A percentile compares a stretch with the other conserved stretches of the same genome.
These are phyloP conservation scores for Alliaria petiolata DNA, from an alignment of 345 rosid genomes.

Conservation along the genomic window DNA sequence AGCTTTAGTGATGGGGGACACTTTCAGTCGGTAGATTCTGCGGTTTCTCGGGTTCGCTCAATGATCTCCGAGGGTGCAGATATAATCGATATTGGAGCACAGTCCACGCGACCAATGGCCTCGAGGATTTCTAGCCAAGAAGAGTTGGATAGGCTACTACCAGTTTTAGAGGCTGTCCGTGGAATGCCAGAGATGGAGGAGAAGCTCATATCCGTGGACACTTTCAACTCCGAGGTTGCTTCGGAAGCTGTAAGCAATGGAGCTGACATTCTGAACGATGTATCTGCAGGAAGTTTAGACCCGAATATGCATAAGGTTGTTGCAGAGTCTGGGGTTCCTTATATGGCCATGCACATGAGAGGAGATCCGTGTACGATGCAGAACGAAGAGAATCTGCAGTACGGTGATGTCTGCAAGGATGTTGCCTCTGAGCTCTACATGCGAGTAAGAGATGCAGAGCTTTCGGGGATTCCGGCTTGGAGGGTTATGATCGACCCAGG, in stretches of 20 bases:
- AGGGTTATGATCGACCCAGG: conserved; percentile 86
- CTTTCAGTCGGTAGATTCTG: conserved; percentile 60
- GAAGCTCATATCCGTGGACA: conserved; percentile 76
- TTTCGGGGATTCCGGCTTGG: conserved; percentile 85
- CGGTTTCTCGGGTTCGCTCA: conserved; percentile 58
- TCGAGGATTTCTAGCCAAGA: conserved; percentile 57
- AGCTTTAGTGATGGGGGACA: conserved; percentile 95
- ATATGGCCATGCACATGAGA: conserved; percentile 93
- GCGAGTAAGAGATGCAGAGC: conserved; percentile 61
- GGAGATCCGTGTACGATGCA: conserved; percentile 92
- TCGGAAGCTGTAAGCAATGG: conserved; percentile 71
- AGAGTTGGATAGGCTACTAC: conserved; percentile 69
- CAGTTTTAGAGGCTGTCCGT: conserved; percentile 62
- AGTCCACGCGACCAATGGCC: conserved; percentile 91
- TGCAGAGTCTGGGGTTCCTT: conserved; percentile 61
- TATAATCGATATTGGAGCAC: conserved; percentile 84
- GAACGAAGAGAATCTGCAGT: conserved; percentile 59
- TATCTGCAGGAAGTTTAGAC: conserved; percentile 77
- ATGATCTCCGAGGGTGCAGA: conserved; percentile 84
- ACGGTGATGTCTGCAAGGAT: conserved; percentile 59
- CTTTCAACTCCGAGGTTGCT: conserved; percentile 86
- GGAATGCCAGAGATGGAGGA: conserved; percentile 84
- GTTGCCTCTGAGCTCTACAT: conserved; percentile 67
- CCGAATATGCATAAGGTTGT: conserved; percentile 63
- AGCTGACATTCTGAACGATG: conserved; percentile 85